Evolutionary conservation across 495 filamentous ascomycete species (phyloP).

Genomic region (Daldinia bambusicola): DNA sequence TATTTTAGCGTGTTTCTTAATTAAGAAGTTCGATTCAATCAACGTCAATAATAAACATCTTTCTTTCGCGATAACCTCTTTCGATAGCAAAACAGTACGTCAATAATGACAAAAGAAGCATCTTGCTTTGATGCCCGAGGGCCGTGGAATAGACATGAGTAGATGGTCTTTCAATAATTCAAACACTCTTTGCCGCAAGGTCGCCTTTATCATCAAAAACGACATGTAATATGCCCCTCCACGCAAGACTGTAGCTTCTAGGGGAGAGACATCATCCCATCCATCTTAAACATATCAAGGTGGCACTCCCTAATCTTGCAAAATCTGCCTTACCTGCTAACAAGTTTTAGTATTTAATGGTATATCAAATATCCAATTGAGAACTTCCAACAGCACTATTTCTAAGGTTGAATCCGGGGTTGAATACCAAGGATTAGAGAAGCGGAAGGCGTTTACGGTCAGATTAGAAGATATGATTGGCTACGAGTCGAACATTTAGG

Average conservation of each 20-base stretch:
- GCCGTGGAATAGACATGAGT: too few species aligned
- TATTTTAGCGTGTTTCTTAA: background rate
- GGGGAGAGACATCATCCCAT: background rate
- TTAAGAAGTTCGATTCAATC: background rate
- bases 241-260: too few species aligned
- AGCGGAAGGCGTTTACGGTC: conserved; percentile 13
- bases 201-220: conserved; percentile 6
- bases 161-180: too few species aligned
- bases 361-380: background rate
- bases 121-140: too few species aligned
- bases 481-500: background rate
- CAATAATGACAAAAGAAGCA: too few species aligned
- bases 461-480: conserved; percentile 9
- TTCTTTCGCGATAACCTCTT: background rate
- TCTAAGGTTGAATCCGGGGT: background rate
- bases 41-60: background rate
- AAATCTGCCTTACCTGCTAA: conserved; percentile 25
- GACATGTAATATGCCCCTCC: conserved; percentile 32
- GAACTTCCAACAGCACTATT: background rate
- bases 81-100: too few species aligned
- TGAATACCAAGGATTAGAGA: background rate
- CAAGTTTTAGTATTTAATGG: background rate
- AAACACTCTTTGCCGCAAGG: conserved; percentile 7
- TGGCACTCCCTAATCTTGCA: background rate
- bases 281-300: background rate